Evolutionary conservation across 2,329 filamentous ascomycete species (phyloP), one percentile per base, ranked within the genome.

Genomic region (Colletotrichum sp.): DNA sequence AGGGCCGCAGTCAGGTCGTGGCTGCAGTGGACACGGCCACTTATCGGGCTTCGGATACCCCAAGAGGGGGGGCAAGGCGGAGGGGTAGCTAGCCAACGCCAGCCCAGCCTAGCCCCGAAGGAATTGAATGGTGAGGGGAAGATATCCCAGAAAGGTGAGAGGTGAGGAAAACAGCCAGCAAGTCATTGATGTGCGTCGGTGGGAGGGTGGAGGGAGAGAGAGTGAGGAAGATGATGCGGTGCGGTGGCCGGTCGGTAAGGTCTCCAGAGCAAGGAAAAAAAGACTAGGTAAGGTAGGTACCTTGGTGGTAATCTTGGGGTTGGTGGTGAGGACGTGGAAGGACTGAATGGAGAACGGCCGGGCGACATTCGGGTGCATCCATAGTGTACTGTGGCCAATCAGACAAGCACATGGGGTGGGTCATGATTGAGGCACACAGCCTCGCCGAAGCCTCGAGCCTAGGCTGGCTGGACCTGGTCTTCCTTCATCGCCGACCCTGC

Each of bases 21-120:
- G 76, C 73, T 78, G 76, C 76, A 78, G 67, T 43, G 67, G 67
- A 55, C 43, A 68, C 34, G 60, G 65, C 73, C 66, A 59, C 60
- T 69, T 36, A 63, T 72, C 69, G 60, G 60, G 43, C 64, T 68
- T 55, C 39, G 32, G 59, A 30, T 34, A 36, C 72, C 66, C 34
- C 61, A 39, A 32, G 61, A 52, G 26, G 61, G 68, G 65, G n/a
- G 59, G 72, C 72, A 76, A 65, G 73, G 75, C 48, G 69, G 34
- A 64, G 59, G 59, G 59, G 34, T 64, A 64, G 61, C 34, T 16
- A 64, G 61, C 61, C 61, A 64, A 36, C 61, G 59, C 59, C 59
- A 32, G 26, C 28, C 26, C 18, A 32, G 59, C 26, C 28, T n/a
- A 57, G 52, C 67, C 39, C 63, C 63, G 63, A 52, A 48, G 36